Evolutionary conservation across 2,329 filamentous ascomycete species (phyloP), one percentile per base, ranked within the genome.

Genomic region (Coleophoma cylindrospora): DNA sequence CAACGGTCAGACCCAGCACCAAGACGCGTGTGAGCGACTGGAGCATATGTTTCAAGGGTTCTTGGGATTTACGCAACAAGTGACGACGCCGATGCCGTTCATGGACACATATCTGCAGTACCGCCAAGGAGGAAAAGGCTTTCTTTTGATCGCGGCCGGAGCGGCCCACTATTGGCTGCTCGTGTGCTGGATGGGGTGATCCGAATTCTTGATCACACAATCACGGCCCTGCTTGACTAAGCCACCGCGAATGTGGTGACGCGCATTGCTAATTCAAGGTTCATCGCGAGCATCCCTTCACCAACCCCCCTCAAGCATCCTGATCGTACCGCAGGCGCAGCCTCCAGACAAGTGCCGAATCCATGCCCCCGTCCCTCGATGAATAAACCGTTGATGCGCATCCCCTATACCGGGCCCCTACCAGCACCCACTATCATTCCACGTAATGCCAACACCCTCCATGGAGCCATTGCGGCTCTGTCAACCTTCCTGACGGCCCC

Each of bases 331-430:
- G 27, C 27, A 27, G 27, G 27, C 27, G 6, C 27, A 27, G 27
- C 27, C 27, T 15, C 34, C 34, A 17, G 40, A n/a, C 49, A 27
- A 33, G 51, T 40, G 48, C 43, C 21, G 12, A 34, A 53, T 54
- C 48, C 53, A 58, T 54, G 59, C 53, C 60, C 63, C 14, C 13
- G 40, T 22, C 49, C 43, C 44, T 51, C 56, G 61, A 86, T 87
- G 83, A 78, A 77, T 68, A 86, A 81, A 68, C 80, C 86, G 61
- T 79, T 90, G 51, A 85, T 96, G 73, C 85, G 91, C 59, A 95
- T 97, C 61, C 92, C 92, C 52, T 97, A 92, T 67, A 96, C 90
- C 64, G 84, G 88, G 57, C 84, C 88, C 40, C 78, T 96, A 49
- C 83, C 91, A 21, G 74, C 84, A 22, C 87, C 91, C 3, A 79